Conservation (phyloP, 495 filamentous ascomycete species). For the Apodospora peruviana region DNA sequence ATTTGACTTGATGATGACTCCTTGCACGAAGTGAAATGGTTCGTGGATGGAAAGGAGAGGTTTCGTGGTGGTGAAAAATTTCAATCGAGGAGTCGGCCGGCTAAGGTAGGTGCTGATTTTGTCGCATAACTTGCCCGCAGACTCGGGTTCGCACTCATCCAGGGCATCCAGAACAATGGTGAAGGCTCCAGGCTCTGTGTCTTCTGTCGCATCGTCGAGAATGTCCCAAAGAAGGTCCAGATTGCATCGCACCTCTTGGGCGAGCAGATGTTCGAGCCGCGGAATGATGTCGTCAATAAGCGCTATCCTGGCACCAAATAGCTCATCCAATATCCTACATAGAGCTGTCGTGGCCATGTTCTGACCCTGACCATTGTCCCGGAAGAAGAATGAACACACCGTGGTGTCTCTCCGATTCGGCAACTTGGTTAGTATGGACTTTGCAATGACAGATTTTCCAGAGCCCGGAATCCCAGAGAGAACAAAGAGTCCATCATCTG, state of each 20-base stretch:
- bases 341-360: constrained; percentile 14
- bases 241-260: constrained; percentile 15
- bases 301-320: constrained; percentile 4
- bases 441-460: constrained; percentile 17
- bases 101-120: constrained; percentile 11
- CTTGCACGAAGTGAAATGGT: neutral
- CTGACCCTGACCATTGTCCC: constrained; percentile 15
- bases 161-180: constrained; percentile 14
- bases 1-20: constrained; percentile 5
- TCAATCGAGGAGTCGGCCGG: constrained; percentile 3
- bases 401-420: constrained; percentile 6
- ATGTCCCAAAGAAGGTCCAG: constrained; percentile 14
- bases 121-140: constrained; percentile 9
- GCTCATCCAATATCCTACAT: constrained; percentile 13
- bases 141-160: constrained; percentile 15
- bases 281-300: constrained; percentile 11
- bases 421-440: constrained; percentile 11
- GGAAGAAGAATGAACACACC: constrained; percentile 17
- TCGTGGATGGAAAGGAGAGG: constrained; percentile 2
- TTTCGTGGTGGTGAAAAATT: constrained; percentile 16
- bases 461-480: constrained; percentile 14
- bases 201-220: constrained; percentile 4
- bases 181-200: constrained; percentile 9
- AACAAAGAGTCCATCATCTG: constrained; percentile 6
- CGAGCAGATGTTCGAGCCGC: constrained; percentile 9